Base-by-base conservation (phyloP, 2,329 filamentous ascomycete species). In the Pseudogymnoascus sp. region DNA sequence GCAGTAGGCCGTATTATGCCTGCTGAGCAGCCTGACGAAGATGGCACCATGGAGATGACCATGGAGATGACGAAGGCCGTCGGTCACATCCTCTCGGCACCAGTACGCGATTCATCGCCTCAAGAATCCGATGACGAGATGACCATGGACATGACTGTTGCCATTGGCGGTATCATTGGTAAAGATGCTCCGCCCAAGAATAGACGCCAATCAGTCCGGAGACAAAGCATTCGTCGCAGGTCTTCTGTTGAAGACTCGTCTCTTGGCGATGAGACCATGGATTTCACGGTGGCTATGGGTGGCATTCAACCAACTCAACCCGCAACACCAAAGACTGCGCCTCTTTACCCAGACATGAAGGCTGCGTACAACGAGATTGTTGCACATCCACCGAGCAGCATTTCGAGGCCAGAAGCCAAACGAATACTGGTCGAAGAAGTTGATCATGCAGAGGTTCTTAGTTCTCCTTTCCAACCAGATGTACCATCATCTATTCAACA, bases 1-100 rank as follows among this genome's bases (percentile, higher is more conserved):
- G 90, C 86, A 7, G 80, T 96, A 62, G 93, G 93, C 7, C 85
- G 88, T 2, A 97, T 98, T 63, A 76, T 96, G 19, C 65, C 69
- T 34, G 70, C 68, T 45, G 66, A 41, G 3, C 36, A 45, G 16
- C 63, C 64, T 21, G 65, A 68, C 13, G 63, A 67, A 21, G 70
- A 72, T 14, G 68, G 67, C 67, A 80, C 81, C 2, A 83, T 83
- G 79, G 81, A 83, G 67, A 81, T 81, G 68, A 80, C 81, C 2
- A 83, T 83, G 79, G 81, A 83, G 67, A 81, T 81, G 65, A 79
- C 76, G 7, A 76, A 78, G 19, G 77, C 80, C 66, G 79, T 71
- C 23, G 70, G 70, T n/a, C 67, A 69, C 5, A 57, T 71, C 23
- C 60, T 65, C 7, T 64, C 65, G 19, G 64, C 23, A 41, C 64